Evolutionary conservation across 1,284 basidiomycete genomes (phyloP), one percentile per base, ranked within the genome.

Genomic region (Microbotryum intermedium): DNA sequence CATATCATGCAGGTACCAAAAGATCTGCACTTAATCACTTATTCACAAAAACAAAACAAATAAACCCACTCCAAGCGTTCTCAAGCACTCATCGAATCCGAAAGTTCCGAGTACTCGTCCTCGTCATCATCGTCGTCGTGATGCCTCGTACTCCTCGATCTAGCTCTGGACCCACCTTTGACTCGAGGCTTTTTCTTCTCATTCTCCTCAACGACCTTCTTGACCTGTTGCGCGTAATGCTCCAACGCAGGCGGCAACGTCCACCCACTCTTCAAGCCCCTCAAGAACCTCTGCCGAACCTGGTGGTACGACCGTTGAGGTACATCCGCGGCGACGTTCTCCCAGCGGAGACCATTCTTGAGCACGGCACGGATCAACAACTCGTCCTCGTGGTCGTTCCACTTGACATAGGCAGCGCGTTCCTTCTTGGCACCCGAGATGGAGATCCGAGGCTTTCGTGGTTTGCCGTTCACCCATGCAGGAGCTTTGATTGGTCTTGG

Each of bases 221-320:
- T 21, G 2, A 70, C 60, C 9, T 56, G 56, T 4, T 47, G 43
- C 48, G 64, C 47, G 25, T 62, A 45, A 49, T 70, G 51, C 51
- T 47, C 43, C 30, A 70, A 52, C 29, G 64, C 60, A 2, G 48
- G n/a, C 6, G 65, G 65, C 4, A 70, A 48, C 4, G 50, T 16
- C 25, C n/a, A 53, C 55, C 39, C 34, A 57, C 57, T 44, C 30
- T 55, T 59, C 5, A 67, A 39, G 2, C 59, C 57, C 20, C 56
- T 30, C 6, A 61, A 42, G 52, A 47, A 64, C 8, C 62, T 47
- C 54, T 66, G 64, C n/a, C 64, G 55, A 42, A 64, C 62, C 45
- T 66, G 69, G 50, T 71, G 69, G 50, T 69, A 71, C 25, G 62
- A 58, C 44, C 70, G 58, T 21, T 60, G 66, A 21, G 69, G 67